A percentile compares a stretch with the other conserved stretches of the same genome.
These are phyloP conservation scores for Tetrapisispora namnaoensis DNA, from an alignment of 805 yeast genomes.

Conservation along the genomic window DNA sequence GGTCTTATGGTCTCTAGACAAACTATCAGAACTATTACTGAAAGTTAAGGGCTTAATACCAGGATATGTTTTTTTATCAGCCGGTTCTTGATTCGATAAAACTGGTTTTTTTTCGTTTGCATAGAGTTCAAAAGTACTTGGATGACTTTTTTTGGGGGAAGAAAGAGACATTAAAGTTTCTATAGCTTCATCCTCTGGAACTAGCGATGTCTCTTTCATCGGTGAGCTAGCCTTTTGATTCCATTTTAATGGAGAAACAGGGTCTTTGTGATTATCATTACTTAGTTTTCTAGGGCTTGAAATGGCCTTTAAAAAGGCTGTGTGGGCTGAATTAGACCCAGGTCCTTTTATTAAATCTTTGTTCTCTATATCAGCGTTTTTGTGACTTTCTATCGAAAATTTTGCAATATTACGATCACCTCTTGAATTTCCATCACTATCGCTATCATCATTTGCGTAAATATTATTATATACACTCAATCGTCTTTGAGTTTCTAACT, in stretches of 20 bases:
- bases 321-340: constrained; percentile 30
- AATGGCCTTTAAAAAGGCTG: constrained; percentile 33
- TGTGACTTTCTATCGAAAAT: neutral
- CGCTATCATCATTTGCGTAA: constrained; percentile 6
- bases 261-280: neutral
- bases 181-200: constrained; percentile 31
- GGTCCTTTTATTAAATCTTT: neutral
- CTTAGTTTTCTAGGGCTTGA: constrained; percentile 14
- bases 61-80: neutral
- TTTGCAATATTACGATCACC: neutral
- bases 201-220: constrained; percentile 15
- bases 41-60: neutral
- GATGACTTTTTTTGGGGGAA: constrained; percentile 22
- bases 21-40: neutral
- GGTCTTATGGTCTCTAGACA: neutral
- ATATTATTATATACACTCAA: constrained; percentile 5
- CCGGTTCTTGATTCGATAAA: neutral
- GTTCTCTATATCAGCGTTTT: neutral
- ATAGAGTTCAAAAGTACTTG: neutral
- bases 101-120: no score
- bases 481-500: constrained; percentile 6
- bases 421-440: neutral
- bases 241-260: constrained; percentile 6
- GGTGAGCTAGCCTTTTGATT: neutral
- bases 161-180: constrained; percentile 35